Conservation (phyloP, 1,139 yeast genomes). For the Suhomyces anneliseae region DNA sequence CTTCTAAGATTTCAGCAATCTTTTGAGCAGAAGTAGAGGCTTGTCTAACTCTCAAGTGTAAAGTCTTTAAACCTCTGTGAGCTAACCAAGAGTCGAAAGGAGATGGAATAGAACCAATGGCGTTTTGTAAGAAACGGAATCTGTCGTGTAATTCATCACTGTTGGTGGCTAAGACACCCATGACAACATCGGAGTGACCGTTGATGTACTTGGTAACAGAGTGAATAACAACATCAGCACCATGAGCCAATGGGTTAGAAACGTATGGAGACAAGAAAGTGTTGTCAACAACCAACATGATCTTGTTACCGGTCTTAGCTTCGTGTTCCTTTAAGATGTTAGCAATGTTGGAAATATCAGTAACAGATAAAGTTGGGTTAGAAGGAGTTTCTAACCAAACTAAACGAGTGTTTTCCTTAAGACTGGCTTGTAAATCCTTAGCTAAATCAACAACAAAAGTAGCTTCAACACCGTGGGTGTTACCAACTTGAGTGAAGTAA, state of each 20-base stretch:
- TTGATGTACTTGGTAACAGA: constrained; percentile 89
- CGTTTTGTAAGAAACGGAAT: constrained; percentile 79
- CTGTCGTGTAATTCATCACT: constrained; percentile 58
- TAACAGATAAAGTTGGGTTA: constrained; percentile 78
- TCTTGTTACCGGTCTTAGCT: constrained; percentile 44
- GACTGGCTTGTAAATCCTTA: constrained; percentile 54
- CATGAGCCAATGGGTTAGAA: constrained; percentile 78
- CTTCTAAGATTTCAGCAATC: constrained; percentile 66
- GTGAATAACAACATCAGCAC: constrained; percentile 87
- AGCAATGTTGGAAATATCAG: constrained; percentile 67
- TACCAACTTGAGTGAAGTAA: constrained; percentile 84
- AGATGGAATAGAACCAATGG: constrained; percentile 86
- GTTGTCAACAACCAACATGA: constrained; percentile 81
- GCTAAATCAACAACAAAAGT: constrained; percentile 67
- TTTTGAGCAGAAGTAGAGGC: constrained; percentile 65
- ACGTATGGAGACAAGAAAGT: constrained; percentile 93
- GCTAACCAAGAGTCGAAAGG: constrained; percentile 93
- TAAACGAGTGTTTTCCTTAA: constrained; percentile 64
- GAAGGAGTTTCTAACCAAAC: constrained; percentile 93
- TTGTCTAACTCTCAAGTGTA: constrained; percentile 76
- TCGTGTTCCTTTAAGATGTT: constrained; percentile 49
- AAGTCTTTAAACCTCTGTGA: constrained; percentile 87
- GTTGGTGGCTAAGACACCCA: constrained; percentile 81
- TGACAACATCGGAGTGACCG: constrained; percentile 90
- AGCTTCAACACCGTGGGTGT: constrained; percentile 73